Conservation (phyloP, 768 basidiomycete species). For the Leccinum ochraceum region DNA sequence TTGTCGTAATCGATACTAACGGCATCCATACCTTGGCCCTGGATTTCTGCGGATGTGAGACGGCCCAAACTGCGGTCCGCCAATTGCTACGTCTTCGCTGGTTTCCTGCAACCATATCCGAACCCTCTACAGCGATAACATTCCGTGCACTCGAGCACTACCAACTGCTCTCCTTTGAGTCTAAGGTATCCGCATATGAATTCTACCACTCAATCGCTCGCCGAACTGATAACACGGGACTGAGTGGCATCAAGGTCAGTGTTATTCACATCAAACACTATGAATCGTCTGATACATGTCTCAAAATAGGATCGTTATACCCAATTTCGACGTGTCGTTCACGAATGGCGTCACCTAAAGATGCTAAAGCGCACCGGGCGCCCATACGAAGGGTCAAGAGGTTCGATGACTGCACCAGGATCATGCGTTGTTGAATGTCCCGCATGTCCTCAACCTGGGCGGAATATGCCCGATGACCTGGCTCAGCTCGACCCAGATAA, state of each 20-base stretch:
- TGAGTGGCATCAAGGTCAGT: neutral
- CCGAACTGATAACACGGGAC: neutral
- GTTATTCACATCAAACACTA: neutral
- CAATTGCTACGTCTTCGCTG: neutral
- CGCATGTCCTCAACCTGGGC: neutral
- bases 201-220: neutral
- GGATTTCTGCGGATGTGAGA: neutral
- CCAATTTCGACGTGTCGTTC: constrained; percentile 15
- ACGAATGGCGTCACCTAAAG: constrained; percentile 25
- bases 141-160: neutral
- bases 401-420: neutral
- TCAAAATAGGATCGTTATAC: constrained; percentile 14
- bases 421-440: neutral
- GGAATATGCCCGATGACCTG: neutral
- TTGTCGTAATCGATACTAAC: neutral
- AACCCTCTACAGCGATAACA: neutral
- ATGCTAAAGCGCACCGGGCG: constrained; percentile 14
- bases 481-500: neutral
- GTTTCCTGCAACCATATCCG: neutral
- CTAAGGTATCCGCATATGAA: neutral
- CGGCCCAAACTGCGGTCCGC: neutral
- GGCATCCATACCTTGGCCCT: neutral
- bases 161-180: neutral
- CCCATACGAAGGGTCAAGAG: neutral
- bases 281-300: neutral